phyloP scores from a whole-genome alignment of 2,329 filamentous ascomycete genomes.

The Claviceps pazoutovae region DNA sequence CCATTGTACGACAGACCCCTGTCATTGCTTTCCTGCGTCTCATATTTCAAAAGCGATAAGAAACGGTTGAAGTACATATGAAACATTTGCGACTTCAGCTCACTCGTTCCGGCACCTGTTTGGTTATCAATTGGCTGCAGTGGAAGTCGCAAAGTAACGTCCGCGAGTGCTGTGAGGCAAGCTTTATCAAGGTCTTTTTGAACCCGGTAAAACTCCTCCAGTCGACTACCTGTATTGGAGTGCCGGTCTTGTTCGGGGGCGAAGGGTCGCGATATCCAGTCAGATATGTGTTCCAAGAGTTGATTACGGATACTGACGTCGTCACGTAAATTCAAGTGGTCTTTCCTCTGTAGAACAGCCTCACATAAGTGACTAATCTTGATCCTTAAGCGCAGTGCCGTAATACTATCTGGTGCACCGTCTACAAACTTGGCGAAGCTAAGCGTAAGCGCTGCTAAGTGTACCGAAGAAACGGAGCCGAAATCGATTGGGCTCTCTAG shows the following conservation, averaged over 20 bases:
- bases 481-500: conserved; percentile 50
- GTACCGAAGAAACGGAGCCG: conserved; percentile 46
- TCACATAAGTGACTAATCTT: conserved; percentile 56
- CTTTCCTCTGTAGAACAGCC: conserved; percentile 49
- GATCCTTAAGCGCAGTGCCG: conserved; percentile 50
- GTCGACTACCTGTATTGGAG: conserved; percentile 22
- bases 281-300: conserved; percentile 51
- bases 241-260: conserved; percentile 28
- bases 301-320: conserved; percentile 57
- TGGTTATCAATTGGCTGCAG: conserved; percentile 52
- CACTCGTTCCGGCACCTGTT: conserved; percentile 51
- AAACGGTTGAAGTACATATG: conserved; percentile 59
- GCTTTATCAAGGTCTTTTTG: conserved; percentile 54
- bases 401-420: conserved; percentile 38
- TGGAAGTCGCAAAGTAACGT: conserved; percentile 51
- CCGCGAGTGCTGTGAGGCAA: conserved; percentile 49
- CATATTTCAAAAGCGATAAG: conserved; percentile 48
- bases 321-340: conserved; percentile 53
- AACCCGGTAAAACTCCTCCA: conserved; percentile 43
- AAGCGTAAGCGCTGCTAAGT: conserved; percentile 48
- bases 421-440: conserved; percentile 56
- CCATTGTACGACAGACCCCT: conserved; percentile 18
- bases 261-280: conserved; percentile 51
- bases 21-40: conserved; percentile 28
- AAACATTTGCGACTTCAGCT: conserved; percentile 58